Evolutionary conservation across 2,329 filamentous ascomycete species (phyloP).

Genomic region (Colletotrichum godetiae): DNA sequence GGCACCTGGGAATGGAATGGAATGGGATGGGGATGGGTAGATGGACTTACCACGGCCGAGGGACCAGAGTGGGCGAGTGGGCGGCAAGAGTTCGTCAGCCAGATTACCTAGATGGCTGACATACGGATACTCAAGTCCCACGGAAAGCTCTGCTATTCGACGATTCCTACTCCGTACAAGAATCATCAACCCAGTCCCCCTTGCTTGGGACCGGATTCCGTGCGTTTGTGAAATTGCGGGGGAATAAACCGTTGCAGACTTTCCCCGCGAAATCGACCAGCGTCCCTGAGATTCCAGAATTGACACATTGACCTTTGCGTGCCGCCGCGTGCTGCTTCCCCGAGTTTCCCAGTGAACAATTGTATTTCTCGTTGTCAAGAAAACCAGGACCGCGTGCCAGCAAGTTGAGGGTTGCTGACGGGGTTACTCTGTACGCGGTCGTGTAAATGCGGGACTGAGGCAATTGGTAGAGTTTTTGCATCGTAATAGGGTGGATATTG

Average conservation of each 20-base stretch:
- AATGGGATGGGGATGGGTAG: background rate
- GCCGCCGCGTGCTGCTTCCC: background rate
- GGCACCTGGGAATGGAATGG: constrained; percentile 9
- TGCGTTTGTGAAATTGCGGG: constrained; percentile 31
- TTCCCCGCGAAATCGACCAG: constrained; percentile 32
- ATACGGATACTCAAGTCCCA: background rate
- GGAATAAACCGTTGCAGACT: constrained; percentile 31
- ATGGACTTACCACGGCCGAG: background rate
- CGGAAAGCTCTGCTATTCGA: background rate
- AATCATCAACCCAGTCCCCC: background rate
- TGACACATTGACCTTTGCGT: background rate
- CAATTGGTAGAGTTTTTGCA: constrained; percentile 29
- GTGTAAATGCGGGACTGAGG: constrained; percentile 23
- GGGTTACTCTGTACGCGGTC: background rate
- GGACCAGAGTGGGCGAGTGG: constrained; percentile 3
- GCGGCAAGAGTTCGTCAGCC: constrained; percentile 1
- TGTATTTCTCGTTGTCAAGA: constrained; percentile 21
- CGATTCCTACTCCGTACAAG: background rate
- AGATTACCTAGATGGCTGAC: background rate
- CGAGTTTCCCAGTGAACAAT: constrained; percentile 8
- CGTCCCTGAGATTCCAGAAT: constrained; percentile 28
- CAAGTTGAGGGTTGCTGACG: background rate
- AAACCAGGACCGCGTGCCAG: constrained; percentile 18
- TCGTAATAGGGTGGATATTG: constrained; percentile 35
- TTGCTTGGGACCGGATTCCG: constrained; percentile 13